phyloP scores from a whole-genome alignment of 345 rosid genomes.

The Hibiscus trionum region DNA sequence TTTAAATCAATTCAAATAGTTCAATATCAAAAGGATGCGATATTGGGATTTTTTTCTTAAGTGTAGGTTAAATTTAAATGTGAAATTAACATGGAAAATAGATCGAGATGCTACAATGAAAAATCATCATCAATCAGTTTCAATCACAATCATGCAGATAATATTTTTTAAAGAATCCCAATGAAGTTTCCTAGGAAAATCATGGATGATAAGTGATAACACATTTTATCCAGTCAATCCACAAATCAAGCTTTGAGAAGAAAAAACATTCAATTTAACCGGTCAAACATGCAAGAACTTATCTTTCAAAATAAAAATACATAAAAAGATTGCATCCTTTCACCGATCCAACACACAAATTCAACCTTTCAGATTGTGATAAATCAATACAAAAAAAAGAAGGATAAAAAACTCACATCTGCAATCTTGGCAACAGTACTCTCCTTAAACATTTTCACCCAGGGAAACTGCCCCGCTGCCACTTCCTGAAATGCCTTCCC shows the following conservation, averaged over 20 bases:
- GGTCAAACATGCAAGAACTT: background rate
- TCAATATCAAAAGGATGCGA: background rate
- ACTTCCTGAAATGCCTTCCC: constrained; percentile 57
- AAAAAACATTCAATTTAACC: background rate
- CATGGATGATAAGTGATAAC: background rate
- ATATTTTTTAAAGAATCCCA: background rate
- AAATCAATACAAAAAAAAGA: background rate
- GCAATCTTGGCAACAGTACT: constrained; percentile 42
- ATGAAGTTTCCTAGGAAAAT: background rate
- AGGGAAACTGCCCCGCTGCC: constrained; percentile 51
- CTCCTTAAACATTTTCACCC: constrained; percentile 58
- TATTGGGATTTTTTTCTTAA: too few relatives aligned
- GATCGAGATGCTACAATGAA: background rate
- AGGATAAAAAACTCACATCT: constrained; percentile 31
- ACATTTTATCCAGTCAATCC: constrained; percentile 1
- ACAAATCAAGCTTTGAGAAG: background rate
- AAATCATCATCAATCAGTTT: background rate
- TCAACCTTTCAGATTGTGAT: background rate
- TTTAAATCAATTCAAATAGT: background rate
- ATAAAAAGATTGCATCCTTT: too few relatives aligned
- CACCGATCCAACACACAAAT: background rate
- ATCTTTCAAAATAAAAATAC: background rate
- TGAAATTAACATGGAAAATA: background rate
- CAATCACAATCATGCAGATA: background rate
- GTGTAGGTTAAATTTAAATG: background rate